Conservation (phyloP, 805 yeast species). For the Zygosaccharomyces bailii region DNA sequence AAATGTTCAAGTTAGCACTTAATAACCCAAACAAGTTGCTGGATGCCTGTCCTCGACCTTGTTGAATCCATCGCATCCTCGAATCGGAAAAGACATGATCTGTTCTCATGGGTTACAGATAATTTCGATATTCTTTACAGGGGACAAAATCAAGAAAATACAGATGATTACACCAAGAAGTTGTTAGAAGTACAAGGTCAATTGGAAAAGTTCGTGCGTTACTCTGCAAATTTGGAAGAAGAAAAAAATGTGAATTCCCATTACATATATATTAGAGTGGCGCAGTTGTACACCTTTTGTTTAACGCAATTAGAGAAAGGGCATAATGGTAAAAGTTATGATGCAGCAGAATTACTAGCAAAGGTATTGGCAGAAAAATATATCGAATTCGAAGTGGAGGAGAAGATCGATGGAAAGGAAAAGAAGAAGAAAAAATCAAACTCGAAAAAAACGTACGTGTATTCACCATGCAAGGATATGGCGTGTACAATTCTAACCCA, state of each 20-base stretch:
- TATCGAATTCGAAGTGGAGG: conserved; percentile 13
- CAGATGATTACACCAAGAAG: conserved; percentile 3
- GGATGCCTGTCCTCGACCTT: conserved; percentile 3
- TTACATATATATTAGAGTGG: conserved; percentile 19
- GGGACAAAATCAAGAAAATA: conserved; percentile 4
- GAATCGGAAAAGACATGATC: conserved; percentile 21
- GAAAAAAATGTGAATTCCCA: conserved; percentile 22
- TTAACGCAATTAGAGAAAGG: conserved; percentile 15
- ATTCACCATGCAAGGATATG: conserved; percentile 31
- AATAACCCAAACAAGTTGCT: not conserved
- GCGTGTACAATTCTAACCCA: conserved; percentile 31
- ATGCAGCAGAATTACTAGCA: conserved; percentile 27
- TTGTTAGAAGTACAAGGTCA: conserved; percentile 12
- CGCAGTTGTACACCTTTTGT: conserved; percentile 23
- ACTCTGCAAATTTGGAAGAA: conserved; percentile 15
- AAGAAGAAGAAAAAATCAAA: conserved; percentile 23
- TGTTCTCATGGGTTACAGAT: conserved; percentile 25
- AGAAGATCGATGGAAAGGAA: conserved; percentile 6
- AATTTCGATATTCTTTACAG: conserved; percentile 16
- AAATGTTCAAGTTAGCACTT: not conserved
- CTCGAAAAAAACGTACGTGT: conserved; percentile 24
- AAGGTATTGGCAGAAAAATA: conserved; percentile 33
- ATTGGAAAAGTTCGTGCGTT: conserved; percentile 14
- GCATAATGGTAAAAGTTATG: conserved; percentile 28
- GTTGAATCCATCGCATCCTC: conserved; percentile 8